phyloP scores from a whole-genome alignment of 1,284 basidiomycete genomes.

The Fomitopsis betulina region DNA sequence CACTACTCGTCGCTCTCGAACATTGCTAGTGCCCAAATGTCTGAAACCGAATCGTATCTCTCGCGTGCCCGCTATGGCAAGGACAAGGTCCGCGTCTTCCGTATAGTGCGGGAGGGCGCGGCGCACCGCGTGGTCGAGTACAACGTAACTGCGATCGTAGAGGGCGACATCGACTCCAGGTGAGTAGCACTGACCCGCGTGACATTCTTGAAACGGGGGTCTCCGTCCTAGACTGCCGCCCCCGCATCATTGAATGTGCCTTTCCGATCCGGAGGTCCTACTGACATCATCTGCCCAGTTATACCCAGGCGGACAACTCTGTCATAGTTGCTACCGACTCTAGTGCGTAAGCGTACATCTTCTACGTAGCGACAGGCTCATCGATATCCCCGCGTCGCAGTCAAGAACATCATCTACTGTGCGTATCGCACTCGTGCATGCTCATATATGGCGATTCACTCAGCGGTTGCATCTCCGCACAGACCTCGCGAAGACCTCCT shows the following conservation, averaged over 20 bases:
- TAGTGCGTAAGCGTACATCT: slow-evolving; percentile 42
- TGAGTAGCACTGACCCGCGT: slow-evolving; percentile 18
- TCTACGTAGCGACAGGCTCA: background rate
- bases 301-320: slow-evolving; percentile 81
- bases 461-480: background rate
- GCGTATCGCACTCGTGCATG: slow-evolving; percentile 18
- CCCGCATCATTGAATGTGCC: background rate
- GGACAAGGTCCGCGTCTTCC: slow-evolving; percentile 80
- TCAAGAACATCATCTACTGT: slow-evolving; percentile 95
- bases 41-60: slow-evolving; percentile 27
- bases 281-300: slow-evolving; percentile 37
- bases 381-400: slow-evolving; percentile 32
- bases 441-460: background rate
- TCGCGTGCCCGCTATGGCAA: slow-evolving; percentile 75
- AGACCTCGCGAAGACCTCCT: slow-evolving; percentile 87
- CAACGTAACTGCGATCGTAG: slow-evolving; percentile 71
- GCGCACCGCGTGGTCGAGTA: slow-evolving; percentile 80
- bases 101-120: slow-evolving; percentile 71
- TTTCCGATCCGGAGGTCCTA: background rate
- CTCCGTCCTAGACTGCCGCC: background rate
- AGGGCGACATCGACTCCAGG: slow-evolving; percentile 77
- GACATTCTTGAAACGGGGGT: background rate
- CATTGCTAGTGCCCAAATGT: background rate
- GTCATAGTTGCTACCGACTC: slow-evolving; percentile 87
- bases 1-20: background rate